A percentile compares a stretch with the other conserved stretches of the same genome.
Conservation (phyloP, 2,329 filamentous ascomycete genomes). For the Colletotrichum sojae region DNA sequence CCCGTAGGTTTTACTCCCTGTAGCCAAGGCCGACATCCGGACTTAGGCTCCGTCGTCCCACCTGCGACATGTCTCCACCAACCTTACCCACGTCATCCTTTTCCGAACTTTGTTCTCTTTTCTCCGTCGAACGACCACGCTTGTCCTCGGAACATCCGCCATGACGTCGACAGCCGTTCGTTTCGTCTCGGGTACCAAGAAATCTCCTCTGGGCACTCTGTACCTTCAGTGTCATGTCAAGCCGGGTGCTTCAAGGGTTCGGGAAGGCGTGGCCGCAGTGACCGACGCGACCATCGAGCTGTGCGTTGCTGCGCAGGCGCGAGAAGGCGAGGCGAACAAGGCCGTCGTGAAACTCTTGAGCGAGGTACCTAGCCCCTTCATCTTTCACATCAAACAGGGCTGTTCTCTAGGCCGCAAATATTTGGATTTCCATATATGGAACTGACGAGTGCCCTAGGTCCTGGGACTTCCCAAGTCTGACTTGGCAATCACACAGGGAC, state of each 20-base stretch:
- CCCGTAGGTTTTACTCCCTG: too few relatives aligned
- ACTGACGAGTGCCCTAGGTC: constrained; percentile 55
- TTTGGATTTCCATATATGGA: neutral
- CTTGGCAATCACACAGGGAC: constrained; percentile 72
- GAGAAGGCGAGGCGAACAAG: constrained; percentile 78
- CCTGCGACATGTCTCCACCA: constrained; percentile 10
- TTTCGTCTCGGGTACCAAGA: constrained; percentile 64
- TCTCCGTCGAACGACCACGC: neutral
- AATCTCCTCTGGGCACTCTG: constrained; percentile 61
- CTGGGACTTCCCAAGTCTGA: constrained; percentile 75
- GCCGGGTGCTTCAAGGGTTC: constrained; percentile 72
- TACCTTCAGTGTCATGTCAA: constrained; percentile 78
- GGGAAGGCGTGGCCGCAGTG: constrained; percentile 72
- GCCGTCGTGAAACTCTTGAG: constrained; percentile 76
- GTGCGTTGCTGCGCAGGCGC: constrained; percentile 75
- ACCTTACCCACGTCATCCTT: constrained; percentile 4
- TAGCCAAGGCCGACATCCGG: too few relatives aligned
- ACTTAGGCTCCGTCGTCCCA: constrained; percentile 6
- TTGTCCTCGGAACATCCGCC: neutral
- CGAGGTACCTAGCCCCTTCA: constrained; percentile 55
- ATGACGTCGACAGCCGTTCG: constrained; percentile 52
- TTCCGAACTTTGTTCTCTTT: neutral
- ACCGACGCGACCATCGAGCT: constrained; percentile 72
- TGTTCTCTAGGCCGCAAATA: too few relatives aligned
- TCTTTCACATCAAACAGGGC: too few relatives aligned